These are phyloP conservation scores for Debaryomyces hansenii DNA, from an alignment of 805 yeast species.

Conservation along the genomic window DNA sequence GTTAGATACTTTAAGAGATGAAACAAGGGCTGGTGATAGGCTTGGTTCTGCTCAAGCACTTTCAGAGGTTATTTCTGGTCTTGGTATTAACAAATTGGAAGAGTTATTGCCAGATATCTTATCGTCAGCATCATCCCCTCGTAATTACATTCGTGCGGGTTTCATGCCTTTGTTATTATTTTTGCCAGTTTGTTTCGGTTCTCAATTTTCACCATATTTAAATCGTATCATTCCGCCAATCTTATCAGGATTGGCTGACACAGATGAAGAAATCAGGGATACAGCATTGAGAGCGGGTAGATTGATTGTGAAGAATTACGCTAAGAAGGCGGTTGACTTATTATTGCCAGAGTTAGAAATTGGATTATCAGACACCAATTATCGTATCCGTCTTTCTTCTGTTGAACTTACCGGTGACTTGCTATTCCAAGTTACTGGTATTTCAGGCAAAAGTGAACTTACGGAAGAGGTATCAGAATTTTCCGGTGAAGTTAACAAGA, in stretches of 20 bases:
- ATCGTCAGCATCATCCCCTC: slow-evolving; percentile 64
- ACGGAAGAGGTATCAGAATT: slow-evolving; percentile 51
- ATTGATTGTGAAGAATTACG: slow-evolving; percentile 85
- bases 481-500: slow-evolving; percentile 54
- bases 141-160: slow-evolving; percentile 81
- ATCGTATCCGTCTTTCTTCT: slow-evolving; percentile 88
- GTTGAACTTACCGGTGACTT: slow-evolving; percentile 95
- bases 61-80: slow-evolving; percentile 89
- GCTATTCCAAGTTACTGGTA: slow-evolving; percentile 90
- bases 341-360: slow-evolving; percentile 89
- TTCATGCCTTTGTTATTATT: slow-evolving; percentile 86
- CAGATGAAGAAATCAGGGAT: slow-evolving; percentile 82
- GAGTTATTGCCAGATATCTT: slow-evolving; percentile 83
- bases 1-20: slow-evolving; percentile 73
- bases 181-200: slow-evolving; percentile 92
- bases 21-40: slow-evolving; percentile 80
- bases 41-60: slow-evolving; percentile 97
- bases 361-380: slow-evolving; percentile 79
- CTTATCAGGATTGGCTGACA: slow-evolving; percentile 86
- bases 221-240: slow-evolving; percentile 87
- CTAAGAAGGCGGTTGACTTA: slow-evolving; percentile 88
- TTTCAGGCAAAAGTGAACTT: slow-evolving; percentile 73
- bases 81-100: slow-evolving; percentile 84
- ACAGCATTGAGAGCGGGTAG: slow-evolving; percentile 92
- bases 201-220: slow-evolving; percentile 87